Evolutionary conservation across 768 basidiomycete species (phyloP).

Genomic region (Hortiboletus campestris): DNA sequence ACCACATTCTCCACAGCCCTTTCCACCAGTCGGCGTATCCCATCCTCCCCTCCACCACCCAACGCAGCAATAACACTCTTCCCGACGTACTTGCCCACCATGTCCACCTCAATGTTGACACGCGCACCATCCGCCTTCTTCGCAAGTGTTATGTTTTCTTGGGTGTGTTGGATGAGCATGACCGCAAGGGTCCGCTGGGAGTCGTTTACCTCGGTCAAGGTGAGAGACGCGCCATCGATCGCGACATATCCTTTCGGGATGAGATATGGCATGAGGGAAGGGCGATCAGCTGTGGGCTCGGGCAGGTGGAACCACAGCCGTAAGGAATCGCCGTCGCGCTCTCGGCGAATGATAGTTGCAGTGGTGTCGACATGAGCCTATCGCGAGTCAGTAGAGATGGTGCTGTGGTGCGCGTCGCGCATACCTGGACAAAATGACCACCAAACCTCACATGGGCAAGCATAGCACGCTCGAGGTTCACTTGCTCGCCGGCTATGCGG

Average conservation of each 20-base stretch:
- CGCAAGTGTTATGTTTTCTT: conserved; percentile 79
- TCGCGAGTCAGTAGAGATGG: not conserved
- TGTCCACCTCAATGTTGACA: conserved; percentile 95
- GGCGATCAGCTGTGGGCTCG: conserved; percentile 52
- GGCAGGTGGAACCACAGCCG: conserved; percentile 79
- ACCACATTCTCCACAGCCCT: conserved; percentile 57
- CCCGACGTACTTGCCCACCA: conserved; percentile 89
- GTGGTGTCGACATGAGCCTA: conserved; percentile 95
- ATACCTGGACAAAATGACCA: conserved; percentile 95
- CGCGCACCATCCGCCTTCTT: conserved; percentile 72
- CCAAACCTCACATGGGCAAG: conserved; percentile 88
- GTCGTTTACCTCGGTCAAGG: conserved; percentile 78
- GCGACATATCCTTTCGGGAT: conserved; percentile 94
- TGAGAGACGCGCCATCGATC: conserved; percentile 92
- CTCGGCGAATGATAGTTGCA: conserved; percentile 65
- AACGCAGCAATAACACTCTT: conserved; percentile 77
- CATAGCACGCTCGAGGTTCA: conserved; percentile 97
- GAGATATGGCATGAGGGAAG: conserved; percentile 74
- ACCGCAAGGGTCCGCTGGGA: conserved; percentile 65
- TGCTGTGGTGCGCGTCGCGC: conserved; percentile 8
- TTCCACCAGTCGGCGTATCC: conserved; percentile 50
- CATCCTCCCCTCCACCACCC: conserved; percentile 50
- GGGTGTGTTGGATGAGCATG: conserved; percentile 96
- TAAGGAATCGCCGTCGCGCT: conserved; percentile 83
- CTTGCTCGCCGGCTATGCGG: conserved; percentile 69